These are phyloP conservation scores for Begonia loranthoides DNA, from an alignment of 306 rosid genomes.

Conservation along the genomic window DNA sequence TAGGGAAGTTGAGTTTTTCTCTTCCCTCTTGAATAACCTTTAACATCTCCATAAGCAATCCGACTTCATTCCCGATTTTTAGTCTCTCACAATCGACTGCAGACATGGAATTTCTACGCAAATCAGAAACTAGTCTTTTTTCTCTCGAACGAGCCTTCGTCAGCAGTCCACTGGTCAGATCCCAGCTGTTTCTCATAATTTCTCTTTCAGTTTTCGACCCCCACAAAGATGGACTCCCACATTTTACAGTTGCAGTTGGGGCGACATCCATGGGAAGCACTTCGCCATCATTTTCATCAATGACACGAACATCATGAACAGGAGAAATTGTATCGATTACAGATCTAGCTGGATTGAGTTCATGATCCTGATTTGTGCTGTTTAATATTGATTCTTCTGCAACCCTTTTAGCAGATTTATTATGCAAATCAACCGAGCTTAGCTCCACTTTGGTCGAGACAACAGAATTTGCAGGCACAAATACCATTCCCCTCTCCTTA, in stretches of 20 bases:
- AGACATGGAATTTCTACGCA: slow-evolving; percentile 37
- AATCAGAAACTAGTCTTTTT: slow-evolving; percentile 8
- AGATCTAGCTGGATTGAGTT: neutral
- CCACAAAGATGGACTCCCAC: slow-evolving; percentile 8
- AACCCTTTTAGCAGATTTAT: neutral
- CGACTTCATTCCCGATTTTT: slow-evolving; percentile 39
- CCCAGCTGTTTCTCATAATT: slow-evolving; percentile 17
- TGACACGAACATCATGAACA: slow-evolving; percentile 27
- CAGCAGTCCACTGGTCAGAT: slow-evolving; percentile 14
- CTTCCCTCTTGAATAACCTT: slow-evolving; percentile 33
- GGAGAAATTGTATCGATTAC: slow-evolving; percentile 4
- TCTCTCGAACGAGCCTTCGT: slow-evolving; percentile 13
- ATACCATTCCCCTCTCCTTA: slow-evolving; percentile 9
- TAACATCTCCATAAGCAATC: slow-evolving; percentile 35
- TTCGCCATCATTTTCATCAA: slow-evolving; percentile 15
- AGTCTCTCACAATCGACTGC: slow-evolving; percentile 33
- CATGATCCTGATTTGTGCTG: no score
- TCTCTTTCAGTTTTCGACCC: slow-evolving; percentile 10
- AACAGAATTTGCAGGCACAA: no score
- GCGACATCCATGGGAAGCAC: slow-evolving; percentile 4
- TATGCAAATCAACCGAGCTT: slow-evolving; percentile 3
- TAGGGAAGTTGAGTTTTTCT: slow-evolving; percentile 28
- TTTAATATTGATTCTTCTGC: neutral
- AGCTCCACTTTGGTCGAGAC: no score
- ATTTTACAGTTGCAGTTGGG: slow-evolving; percentile 6